Conservation (phyloP, 2,329 filamentous ascomycete genomes). For the Cladosporium sp. region DNA sequence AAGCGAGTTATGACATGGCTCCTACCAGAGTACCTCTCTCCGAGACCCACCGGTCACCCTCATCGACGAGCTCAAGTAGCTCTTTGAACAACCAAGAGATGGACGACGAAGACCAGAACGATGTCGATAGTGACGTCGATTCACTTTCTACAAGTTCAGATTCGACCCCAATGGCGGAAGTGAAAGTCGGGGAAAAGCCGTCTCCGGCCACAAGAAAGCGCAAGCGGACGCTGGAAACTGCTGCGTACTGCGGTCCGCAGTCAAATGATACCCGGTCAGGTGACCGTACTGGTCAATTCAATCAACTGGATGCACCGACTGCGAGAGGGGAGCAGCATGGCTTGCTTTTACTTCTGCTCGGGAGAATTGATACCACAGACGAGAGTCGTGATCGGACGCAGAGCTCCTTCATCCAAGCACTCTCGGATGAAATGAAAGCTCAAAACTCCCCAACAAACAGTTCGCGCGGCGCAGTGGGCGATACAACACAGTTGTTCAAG, state of each 20-base stretch:
- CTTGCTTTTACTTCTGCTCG: conserved; percentile 13
- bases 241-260: conserved; percentile 5
- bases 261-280: not conserved
- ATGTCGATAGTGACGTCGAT: conserved; percentile 3
- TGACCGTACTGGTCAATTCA: conserved; percentile 2
- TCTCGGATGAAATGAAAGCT: too few species aligned
- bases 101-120: conserved; percentile 9
- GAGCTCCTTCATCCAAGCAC: too few species aligned
- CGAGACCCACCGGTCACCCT: conserved; percentile 25
- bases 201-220: conserved; percentile 26
- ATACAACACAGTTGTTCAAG: too few species aligned
- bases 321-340: too few species aligned
- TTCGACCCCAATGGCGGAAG: not conserved
- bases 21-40: conserved; percentile 39
- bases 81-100: conserved; percentile 4
- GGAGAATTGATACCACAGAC: too few species aligned
- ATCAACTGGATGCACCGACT: not conserved
- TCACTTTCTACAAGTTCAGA: not conserved
- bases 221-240: conserved; percentile 17
- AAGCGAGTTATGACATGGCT: conserved; percentile 36
- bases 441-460: too few species aligned
- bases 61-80: not conserved
- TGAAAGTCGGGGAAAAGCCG: conserved; percentile 20
- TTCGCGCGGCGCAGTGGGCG: too few species aligned
- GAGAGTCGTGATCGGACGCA: too few species aligned